These are phyloP conservation scores for Penicillium sp. DNA, from an alignment of 2,329 filamentous ascomycete genomes.

Conservation along the genomic window DNA sequence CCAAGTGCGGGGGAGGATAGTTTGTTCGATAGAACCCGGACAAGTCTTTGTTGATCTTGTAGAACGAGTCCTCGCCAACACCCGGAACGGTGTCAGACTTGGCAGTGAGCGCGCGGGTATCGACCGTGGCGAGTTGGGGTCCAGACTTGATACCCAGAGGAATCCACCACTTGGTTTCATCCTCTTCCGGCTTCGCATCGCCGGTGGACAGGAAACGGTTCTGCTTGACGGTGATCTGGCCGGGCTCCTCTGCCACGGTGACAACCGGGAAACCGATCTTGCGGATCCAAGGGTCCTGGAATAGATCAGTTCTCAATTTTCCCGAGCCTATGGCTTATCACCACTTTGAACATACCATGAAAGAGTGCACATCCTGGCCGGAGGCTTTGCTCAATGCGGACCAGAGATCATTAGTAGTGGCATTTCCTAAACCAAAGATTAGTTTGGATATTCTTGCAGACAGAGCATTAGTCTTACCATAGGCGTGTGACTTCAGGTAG, in stretches of 20 bases:
- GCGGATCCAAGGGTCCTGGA: conserved; percentile 78
- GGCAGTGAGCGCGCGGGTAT: conserved; percentile 67
- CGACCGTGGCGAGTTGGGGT: conserved; percentile 61
- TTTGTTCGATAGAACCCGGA: conserved; percentile 92
- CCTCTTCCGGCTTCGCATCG: conserved; percentile 87
- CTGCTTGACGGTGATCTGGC: conserved; percentile 80
- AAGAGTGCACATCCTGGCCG: conserved; percentile 76
- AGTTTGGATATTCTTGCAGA: background rate
- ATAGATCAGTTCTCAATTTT: conserved; percentile 1
- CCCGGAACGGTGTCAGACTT: conserved; percentile 73
- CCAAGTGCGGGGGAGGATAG: conserved; percentile 81
- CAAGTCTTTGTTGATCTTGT: conserved; percentile 89
- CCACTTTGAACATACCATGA: conserved; percentile 64
- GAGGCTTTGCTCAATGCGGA: conserved; percentile 82
- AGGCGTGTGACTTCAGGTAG: conserved; percentile 86
- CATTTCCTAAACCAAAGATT: conserved; percentile 56
- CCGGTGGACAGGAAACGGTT: conserved; percentile 88
- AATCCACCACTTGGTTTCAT: conserved; percentile 93
- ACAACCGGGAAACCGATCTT: conserved; percentile 94
- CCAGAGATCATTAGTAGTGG: conserved; percentile 91
- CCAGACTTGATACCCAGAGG: conserved; percentile 84
- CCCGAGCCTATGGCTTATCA: background rate
- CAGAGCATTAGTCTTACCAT: conserved; percentile 54
- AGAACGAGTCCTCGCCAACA: conserved; percentile 74
- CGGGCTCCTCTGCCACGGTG: conserved; percentile 79